Conservation (phyloP, 768 basidiomycete species). For the Mrakia gelida region DNA sequence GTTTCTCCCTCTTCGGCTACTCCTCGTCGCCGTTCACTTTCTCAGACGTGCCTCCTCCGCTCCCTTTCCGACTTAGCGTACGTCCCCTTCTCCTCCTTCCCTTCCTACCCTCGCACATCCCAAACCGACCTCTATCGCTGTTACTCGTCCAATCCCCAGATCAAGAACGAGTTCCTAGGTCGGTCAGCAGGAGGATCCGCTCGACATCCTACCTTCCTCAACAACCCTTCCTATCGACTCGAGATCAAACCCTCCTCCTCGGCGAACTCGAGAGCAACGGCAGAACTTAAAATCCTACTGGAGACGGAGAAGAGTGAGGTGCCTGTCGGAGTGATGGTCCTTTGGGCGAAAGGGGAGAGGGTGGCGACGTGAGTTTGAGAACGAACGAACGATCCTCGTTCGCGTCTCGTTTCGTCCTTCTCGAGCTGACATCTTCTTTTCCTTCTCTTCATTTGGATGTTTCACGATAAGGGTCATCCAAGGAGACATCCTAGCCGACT, state of each 20-base stretch:
- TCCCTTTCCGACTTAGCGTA: constrained; percentile 41
- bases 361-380: constrained; percentile 55
- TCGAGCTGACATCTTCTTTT: not conserved
- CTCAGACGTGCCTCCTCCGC: constrained; percentile 33
- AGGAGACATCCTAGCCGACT: constrained; percentile 66
- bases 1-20: constrained; percentile 65
- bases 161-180: constrained; percentile 59
- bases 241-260: constrained; percentile 45
- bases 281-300: not conserved
- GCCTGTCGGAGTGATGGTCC: constrained; percentile 62
- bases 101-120: not conserved
- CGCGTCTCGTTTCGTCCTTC: not conserved
- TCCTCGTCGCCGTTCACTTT: constrained; percentile 44
- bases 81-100: not conserved
- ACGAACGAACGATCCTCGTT: not conserved
- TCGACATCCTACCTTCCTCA: constrained; percentile 72
- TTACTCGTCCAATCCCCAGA: constrained; percentile 44
- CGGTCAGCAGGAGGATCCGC: constrained; percentile 82
- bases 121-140: not conserved
- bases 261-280: not conserved
- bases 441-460: constrained; percentile 41
- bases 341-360: constrained; percentile 72
- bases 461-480: constrained; percentile 50
- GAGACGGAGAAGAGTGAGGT: constrained; percentile 1
- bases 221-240: constrained; percentile 83